Evolutionary conservation across 1,139 yeast genomes (phyloP).

Genomic region (Lodderomyces parapsilosis): DNA sequence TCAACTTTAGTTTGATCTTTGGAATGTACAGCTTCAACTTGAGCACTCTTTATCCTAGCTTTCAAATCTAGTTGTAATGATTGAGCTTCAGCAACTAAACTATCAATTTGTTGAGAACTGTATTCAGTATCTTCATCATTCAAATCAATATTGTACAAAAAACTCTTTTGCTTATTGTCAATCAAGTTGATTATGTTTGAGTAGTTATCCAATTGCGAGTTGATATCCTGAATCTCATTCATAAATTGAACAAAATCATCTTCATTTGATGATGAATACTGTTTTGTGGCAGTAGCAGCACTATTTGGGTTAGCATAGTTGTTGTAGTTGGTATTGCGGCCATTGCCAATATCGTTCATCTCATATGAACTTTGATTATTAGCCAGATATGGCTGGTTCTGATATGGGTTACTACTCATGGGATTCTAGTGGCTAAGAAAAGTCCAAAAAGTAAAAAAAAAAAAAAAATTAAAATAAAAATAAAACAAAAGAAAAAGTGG

Average conservation of each 20-base stretch:
- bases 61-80: slow-evolving; percentile 75
- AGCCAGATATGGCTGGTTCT: slow-evolving; percentile 11
- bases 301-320: neutral
- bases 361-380: slow-evolving; percentile 25
- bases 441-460: neutral
- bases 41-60: slow-evolving; percentile 72
- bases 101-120: slow-evolving; percentile 74
- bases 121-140: slow-evolving; percentile 76
- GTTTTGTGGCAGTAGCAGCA: slow-evolving; percentile 7
- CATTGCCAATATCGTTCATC: slow-evolving; percentile 32
- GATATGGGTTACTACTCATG: slow-evolving; percentile 30
- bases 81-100: slow-evolving; percentile 74
- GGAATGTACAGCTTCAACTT: slow-evolving; percentile 55
- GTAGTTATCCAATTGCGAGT: slow-evolving; percentile 78
- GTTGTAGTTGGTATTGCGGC: slow-evolving; percentile 6
- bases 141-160: slow-evolving; percentile 73
- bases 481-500: neutral
- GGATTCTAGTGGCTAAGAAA: neutral
- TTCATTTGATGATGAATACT: slow-evolving; percentile 25
- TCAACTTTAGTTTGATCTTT: slow-evolving; percentile 78
- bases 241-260: slow-evolving; percentile 75
- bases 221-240: slow-evolving; percentile 79
- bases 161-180: slow-evolving; percentile 76
- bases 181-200: slow-evolving; percentile 74
- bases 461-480: too few relatives aligned